Conservation (phyloP, 225 moss, liverwort and hornwort genomes). For the Lunularia cruciata region DNA sequence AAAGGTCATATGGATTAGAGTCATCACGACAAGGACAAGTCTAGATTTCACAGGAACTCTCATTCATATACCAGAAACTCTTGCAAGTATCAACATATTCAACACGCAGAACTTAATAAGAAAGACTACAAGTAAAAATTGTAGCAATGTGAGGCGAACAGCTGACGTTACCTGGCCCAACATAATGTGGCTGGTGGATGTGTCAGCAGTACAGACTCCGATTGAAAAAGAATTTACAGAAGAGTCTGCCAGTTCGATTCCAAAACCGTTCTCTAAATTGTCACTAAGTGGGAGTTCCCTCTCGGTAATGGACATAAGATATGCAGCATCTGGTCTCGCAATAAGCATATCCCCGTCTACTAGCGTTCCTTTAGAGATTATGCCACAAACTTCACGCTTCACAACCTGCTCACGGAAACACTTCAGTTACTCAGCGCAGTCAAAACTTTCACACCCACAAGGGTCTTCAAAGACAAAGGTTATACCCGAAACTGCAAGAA, state of each 20-base stretch:
- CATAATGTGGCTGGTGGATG: conserved; percentile 90
- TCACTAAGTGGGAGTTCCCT: not conserved
- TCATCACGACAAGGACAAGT: not conserved
- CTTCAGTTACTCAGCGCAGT: not conserved
- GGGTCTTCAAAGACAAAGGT: not conserved
- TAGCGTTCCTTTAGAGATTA: conserved; percentile 89
- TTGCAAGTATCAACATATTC: not conserved
- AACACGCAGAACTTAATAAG: not conserved
- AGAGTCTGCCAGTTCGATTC: conserved; percentile 7
- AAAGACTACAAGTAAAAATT: not conserved
- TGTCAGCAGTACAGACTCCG: conserved; percentile 88
- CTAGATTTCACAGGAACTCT: not conserved
- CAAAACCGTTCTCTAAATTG: not conserved
- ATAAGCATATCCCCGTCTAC: conserved; percentile 71
- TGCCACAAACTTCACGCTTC: conserved; percentile 92
- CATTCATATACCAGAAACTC: not conserved
- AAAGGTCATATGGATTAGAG: not conserved
- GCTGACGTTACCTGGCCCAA: conserved; percentile 69
- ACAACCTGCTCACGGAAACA: conserved; percentile 66
- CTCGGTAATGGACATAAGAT: conserved; percentile 80
- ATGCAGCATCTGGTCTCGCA: conserved; percentile 65
- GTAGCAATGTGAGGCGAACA: not conserved
- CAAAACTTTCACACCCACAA: not conserved
- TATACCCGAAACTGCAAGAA: not conserved
- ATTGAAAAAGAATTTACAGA: conserved; percentile 49